Evolutionary conservation across 2,329 filamentous ascomycete species (phyloP), one percentile per base, ranked within the genome.

Genomic region (Colletotrichum camelliae): DNA sequence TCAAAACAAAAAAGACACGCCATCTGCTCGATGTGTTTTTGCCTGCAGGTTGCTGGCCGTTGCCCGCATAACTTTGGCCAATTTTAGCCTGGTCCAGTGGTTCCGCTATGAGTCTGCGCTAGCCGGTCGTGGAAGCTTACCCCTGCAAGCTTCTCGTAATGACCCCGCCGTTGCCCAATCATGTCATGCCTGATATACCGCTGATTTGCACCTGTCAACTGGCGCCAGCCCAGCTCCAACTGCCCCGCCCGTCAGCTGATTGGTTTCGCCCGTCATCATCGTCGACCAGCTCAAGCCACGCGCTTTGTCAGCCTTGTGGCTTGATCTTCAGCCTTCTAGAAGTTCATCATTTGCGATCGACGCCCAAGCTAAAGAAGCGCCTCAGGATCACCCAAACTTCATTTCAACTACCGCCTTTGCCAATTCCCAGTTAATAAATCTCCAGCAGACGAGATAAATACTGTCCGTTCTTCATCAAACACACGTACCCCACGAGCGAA

Each of bases 301-400:
- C 15, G 67, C 35, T 74, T 70, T 73, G 76, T 76, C 76, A 76
- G 27, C 64, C 24, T 48, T 62, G 74, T 76, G 74, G 76, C 76
- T 76, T 67, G 65, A 27, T 75, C 60, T 37, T 73, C 60, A 31
- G 69, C 75, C 33, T 77, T 76, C 75, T 70, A 67, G 73, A 76
- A 77, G 60, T 57, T 24, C 33, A 29, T 65, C 68, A 33, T 58
- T 72, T 58, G 35, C 57, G 57, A 73, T 73, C 62, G 69, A 27
- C 39, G 13, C 55, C 24, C 4, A 31, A 75, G 55, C 73, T 64
- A 43, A 72, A 58, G 31, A 62, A 33, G 43, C 15, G 43, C 52
- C 55, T 62, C 27, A 67, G 21, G 33, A 62, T 67, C 58, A 64
- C 67, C 24, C 72, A 64, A 66, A 76, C 39, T 55, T 52, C 24